phyloP scores from a whole-genome alignment of 2,329 filamentous ascomycete species.

The Neonectria magnoliae region DNA sequence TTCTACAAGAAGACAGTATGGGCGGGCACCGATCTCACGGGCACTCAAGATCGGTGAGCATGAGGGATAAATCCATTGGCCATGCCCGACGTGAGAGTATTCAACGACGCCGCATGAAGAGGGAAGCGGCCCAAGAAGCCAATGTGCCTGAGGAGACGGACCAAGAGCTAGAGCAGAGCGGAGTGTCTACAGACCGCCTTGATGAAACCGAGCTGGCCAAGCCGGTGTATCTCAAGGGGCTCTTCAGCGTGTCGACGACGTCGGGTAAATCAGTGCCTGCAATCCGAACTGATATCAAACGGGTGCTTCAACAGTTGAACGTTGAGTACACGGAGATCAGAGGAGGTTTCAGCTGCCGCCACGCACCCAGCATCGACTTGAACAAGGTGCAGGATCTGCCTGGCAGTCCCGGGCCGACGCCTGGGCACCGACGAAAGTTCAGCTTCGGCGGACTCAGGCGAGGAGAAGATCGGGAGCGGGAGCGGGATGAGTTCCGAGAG shows the following conservation, averaged over 20 bases:
- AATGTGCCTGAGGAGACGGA: conserved; percentile 94
- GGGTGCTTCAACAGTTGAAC: conserved; percentile 85
- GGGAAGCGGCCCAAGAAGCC: conserved; percentile 77
- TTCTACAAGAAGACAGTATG: conserved; percentile 61
- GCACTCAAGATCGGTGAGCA: conserved; percentile 69
- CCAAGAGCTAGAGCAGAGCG: conserved; percentile 74
- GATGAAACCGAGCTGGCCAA: conserved; percentile 84
- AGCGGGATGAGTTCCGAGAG: conserved; percentile 77
- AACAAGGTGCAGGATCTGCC: conserved; percentile 75
- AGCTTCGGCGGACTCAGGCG: conserved; percentile 77
- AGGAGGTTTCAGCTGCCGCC: conserved; percentile 90
- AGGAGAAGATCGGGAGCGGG: conserved; percentile 70
- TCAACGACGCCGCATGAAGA: conserved; percentile 80
- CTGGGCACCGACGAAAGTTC: conserved; percentile 78
- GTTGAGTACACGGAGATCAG: conserved; percentile 94
- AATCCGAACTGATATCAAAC: conserved; percentile 89
- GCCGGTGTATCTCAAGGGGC: conserved; percentile 92
- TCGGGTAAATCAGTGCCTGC: conserved; percentile 88
- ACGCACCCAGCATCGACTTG: conserved; percentile 88
- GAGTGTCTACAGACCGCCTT: conserved; percentile 68
- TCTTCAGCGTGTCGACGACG: conserved; percentile 97
- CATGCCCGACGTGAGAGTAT: conserved; percentile 93
- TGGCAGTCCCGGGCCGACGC: conserved; percentile 64
- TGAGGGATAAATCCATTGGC: conserved; percentile 86
- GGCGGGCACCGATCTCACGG: conserved; percentile 62